A percentile compares a stretch with the other conserved stretches of the same genome.
Conservation (phyloP, 2,329 filamentous ascomycete genomes). For the Talaromyces sp. region DNA sequence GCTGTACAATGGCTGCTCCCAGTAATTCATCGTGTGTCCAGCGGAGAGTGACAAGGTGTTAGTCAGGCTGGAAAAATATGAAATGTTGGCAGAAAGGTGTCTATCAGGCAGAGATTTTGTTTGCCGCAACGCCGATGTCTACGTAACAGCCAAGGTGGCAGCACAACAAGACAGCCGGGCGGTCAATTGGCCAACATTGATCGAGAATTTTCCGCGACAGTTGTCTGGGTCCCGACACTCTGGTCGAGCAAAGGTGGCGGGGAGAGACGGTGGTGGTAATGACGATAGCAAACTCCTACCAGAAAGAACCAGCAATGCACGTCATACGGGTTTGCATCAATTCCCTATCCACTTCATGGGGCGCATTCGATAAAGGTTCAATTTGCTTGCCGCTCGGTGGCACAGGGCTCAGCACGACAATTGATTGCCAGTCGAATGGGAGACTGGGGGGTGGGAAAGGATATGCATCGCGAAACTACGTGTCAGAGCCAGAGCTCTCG, state of each 20-base stretch:
- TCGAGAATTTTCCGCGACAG: constrained; percentile 4
- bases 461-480: constrained; percentile 16
- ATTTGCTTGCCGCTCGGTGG: neutral
- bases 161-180: constrained; percentile 8
- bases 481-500: constrained; percentile 27
- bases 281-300: constrained; percentile 5
- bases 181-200: constrained; percentile 12
- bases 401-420: neutral
- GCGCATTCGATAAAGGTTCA: neutral
- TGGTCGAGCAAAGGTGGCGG: constrained; percentile 8
- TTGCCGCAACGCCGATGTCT: constrained; percentile 6
- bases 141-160: constrained; percentile 8
- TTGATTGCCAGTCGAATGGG: neutral
- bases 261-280: neutral
- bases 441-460: neutral
- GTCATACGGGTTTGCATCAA: constrained; percentile 11
- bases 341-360: neutral
- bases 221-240: constrained; percentile 2
- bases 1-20: constrained; percentile 18
- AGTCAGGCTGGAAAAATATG: constrained; percentile 13
- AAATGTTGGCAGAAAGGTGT: constrained; percentile 18
- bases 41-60: constrained; percentile 19
- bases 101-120: constrained; percentile 11
- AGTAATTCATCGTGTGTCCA: constrained; percentile 32
- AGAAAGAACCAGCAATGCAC: constrained; percentile 12